These are phyloP conservation scores for Epichloe uncinata DNA, from an alignment of 2,329 filamentous ascomycete species.

Conservation along the genomic window DNA sequence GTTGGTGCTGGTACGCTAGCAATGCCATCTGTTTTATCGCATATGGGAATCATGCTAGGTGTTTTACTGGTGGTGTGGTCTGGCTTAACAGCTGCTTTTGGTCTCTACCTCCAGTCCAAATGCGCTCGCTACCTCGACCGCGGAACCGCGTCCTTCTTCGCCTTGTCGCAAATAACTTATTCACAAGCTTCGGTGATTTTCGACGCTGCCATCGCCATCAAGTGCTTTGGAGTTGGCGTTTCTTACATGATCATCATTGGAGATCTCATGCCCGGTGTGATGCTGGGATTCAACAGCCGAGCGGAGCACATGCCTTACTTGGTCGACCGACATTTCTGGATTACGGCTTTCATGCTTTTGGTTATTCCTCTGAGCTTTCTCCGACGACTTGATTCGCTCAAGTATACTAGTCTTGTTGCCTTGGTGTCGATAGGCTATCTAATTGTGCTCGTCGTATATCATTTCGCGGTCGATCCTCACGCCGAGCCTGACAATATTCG, in stretches of 20 bases:
- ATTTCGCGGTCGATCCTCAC: slow-evolving; percentile 72
- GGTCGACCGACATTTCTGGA: slow-evolving; percentile 89
- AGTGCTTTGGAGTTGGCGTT: slow-evolving; percentile 94
- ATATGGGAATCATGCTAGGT: slow-evolving; percentile 86
- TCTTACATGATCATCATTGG: slow-evolving; percentile 98
- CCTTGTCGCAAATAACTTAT: slow-evolving; percentile 92
- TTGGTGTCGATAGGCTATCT: slow-evolving; percentile 89
- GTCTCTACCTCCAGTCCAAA: slow-evolving; percentile 84
- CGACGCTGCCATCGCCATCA: slow-evolving; percentile 89
- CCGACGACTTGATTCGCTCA: slow-evolving; percentile 81
- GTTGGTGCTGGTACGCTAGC: slow-evolving; percentile 89
- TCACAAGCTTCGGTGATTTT: slow-evolving; percentile 93
- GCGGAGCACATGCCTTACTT: slow-evolving; percentile 54
- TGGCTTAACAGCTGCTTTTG: slow-evolving; percentile 76
- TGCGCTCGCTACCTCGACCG: slow-evolving; percentile 89
- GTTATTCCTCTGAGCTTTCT: slow-evolving; percentile 92
- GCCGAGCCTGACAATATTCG: slow-evolving; percentile 62
- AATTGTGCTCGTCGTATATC: slow-evolving; percentile 83
- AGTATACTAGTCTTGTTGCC: slow-evolving; percentile 90
- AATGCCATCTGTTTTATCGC: slow-evolving; percentile 88
- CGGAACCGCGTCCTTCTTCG: slow-evolving; percentile 83
- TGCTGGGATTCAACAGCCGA: slow-evolving; percentile 61
- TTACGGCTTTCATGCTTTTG: slow-evolving; percentile 92
- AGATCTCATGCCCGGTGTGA: slow-evolving; percentile 92
- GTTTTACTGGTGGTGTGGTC: slow-evolving; percentile 82